phyloP scores from a whole-genome alignment of 2,329 filamentous ascomycete genomes.

The Trichoderma sp. region DNA sequence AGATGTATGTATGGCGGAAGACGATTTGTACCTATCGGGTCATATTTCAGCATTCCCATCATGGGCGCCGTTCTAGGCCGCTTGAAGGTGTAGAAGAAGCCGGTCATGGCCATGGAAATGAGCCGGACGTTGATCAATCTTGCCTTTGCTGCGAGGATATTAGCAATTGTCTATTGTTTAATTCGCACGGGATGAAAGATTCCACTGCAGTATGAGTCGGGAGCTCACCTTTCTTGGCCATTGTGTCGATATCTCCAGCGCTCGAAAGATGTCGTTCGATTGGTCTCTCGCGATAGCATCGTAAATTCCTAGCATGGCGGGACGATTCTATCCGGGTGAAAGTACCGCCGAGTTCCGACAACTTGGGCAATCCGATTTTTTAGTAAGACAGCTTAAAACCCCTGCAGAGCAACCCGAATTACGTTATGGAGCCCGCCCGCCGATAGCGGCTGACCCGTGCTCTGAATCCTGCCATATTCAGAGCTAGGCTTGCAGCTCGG shows the following conservation, averaged over 20 bases:
- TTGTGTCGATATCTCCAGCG: slow-evolving; percentile 17
- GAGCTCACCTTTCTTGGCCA: slow-evolving; percentile 29
- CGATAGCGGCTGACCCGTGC: slow-evolving; percentile 12
- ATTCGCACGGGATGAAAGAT: too few species aligned
- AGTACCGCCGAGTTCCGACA: slow-evolving; percentile 19
- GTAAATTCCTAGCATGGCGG: slow-evolving; percentile 15
- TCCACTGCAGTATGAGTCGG: too few species aligned
- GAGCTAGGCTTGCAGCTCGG: not conserved
- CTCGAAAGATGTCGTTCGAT: slow-evolving; percentile 13
- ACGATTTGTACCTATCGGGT: slow-evolving; percentile 72
- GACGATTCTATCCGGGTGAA: slow-evolving; percentile 17
- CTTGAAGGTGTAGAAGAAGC: slow-evolving; percentile 90
- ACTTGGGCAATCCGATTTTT: not conserved
- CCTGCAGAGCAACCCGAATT: not conserved
- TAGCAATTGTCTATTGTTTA: not conserved
- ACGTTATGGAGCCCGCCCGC: slow-evolving; percentile 9
- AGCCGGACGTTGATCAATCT: slow-evolving; percentile 91
- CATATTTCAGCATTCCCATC: slow-evolving; percentile 98
- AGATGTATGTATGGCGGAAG: not conserved
- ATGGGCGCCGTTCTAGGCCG: slow-evolving; percentile 78
- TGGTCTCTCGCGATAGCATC: not conserved
- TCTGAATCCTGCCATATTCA: not conserved
- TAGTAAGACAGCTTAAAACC: not conserved
- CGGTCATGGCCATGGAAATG: slow-evolving; percentile 97
- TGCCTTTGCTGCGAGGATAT: slow-evolving; percentile 66